Evolutionary conservation across 345 rosid species (phyloP).

Genomic region (Populus pruinosa): DNA sequence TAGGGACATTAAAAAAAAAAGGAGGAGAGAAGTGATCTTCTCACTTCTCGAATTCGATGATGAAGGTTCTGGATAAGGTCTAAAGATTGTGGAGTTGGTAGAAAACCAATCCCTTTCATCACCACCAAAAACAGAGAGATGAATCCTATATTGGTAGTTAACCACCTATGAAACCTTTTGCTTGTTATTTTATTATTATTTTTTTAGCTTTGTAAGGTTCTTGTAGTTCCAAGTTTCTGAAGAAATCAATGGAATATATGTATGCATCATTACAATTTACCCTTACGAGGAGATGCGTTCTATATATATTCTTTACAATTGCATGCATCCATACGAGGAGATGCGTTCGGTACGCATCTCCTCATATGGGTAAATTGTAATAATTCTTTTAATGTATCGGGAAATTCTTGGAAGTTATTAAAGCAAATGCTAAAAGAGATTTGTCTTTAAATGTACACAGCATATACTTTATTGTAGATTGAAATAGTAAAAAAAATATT

Average conservation of each 20-base stretch:
- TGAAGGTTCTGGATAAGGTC: constrained; percentile 36
- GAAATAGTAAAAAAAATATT: too few relatives aligned
- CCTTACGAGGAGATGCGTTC: too few relatives aligned
- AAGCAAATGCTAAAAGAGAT: too few relatives aligned
- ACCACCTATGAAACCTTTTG: background rate
- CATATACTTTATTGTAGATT: too few relatives aligned
- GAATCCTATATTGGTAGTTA: background rate
- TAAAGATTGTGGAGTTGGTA: constrained; percentile 46
- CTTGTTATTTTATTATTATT: too few relatives aligned
- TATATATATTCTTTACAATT: too few relatives aligned
- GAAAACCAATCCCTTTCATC: constrained; percentile 34
- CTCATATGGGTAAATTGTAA: background rate
- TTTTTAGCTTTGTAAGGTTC: background rate
- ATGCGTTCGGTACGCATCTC: background rate
- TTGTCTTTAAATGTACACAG: too few relatives aligned
- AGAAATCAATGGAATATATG: background rate
- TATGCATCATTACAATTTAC: background rate
- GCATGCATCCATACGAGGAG: too few relatives aligned
- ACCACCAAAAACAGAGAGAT: constrained; percentile 23
- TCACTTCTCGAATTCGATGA: background rate
- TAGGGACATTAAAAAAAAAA: background rate
- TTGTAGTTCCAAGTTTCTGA: background rate
- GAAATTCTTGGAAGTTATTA: too few relatives aligned
- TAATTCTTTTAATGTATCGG: too few relatives aligned
- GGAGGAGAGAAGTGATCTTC: too few relatives aligned